These are phyloP conservation scores for Magnaporthiopsis rhizophila DNA, from an alignment of 2,329 filamentous ascomycete species.

Conservation along the genomic window DNA sequence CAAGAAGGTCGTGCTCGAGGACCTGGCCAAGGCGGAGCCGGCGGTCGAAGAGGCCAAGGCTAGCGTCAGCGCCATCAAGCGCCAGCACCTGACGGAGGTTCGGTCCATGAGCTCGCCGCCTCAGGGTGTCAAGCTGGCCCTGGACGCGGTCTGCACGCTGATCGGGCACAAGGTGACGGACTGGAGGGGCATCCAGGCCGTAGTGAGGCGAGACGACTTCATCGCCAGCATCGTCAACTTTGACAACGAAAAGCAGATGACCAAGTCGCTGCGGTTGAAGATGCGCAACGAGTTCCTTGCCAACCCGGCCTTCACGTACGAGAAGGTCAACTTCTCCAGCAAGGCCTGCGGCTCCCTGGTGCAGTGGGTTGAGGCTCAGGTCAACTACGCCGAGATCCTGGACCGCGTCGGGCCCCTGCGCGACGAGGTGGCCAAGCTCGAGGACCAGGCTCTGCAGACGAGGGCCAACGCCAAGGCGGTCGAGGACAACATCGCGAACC, in stretches of 20 bases:
- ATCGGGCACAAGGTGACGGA: conserved; percentile 80
- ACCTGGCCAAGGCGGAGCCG: conserved; percentile 85
- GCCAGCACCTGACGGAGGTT: conserved; percentile 93
- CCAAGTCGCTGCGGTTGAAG: conserved; percentile 66
- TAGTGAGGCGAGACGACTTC: conserved; percentile 90
- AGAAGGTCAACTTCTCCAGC: conserved; percentile 90
- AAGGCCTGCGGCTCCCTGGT: conserved; percentile 96
- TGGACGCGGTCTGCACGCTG: conserved; percentile 94
- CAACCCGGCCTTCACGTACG: conserved; percentile 91
- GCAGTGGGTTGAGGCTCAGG: conserved; percentile 94
- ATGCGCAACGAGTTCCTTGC: conserved; percentile 91
- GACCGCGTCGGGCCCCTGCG: conserved; percentile 88
- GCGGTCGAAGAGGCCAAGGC: conserved; percentile 88
- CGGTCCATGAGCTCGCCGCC: conserved; percentile 94
- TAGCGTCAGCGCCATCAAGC: conserved; percentile 97
- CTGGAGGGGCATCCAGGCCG: conserved; percentile 85
- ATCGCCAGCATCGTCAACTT: conserved; percentile 97
- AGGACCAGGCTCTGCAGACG: conserved; percentile 83
- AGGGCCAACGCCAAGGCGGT: conserved; percentile 91
- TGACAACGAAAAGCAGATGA: conserved; percentile 94
- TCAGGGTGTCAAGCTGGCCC: conserved; percentile 77
- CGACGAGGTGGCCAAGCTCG: conserved; percentile 78
- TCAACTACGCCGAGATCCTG: conserved; percentile 95
- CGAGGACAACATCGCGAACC: conserved; percentile 71
- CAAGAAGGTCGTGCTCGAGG: conserved; percentile 74